Evolutionary conservation across 2,329 filamentous ascomycete genomes (phyloP), one percentile per base, ranked within the genome.

Genomic region (Claviceps capensis): DNA sequence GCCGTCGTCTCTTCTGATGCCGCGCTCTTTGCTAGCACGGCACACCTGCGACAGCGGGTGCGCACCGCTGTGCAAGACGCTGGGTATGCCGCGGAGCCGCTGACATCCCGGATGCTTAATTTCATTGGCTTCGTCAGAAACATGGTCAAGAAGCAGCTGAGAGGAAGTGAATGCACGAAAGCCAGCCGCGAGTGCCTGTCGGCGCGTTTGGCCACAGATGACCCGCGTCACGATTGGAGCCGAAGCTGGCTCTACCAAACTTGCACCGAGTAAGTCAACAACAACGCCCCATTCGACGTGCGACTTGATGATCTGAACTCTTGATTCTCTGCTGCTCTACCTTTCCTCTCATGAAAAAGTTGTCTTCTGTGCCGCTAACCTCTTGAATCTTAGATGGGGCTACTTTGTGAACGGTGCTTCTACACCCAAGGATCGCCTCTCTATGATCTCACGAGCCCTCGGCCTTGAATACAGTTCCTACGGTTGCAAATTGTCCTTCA

Each of bases 331-430:
- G n/a, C 47, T 16, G 37, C 26, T 44, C 42, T 47, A 46, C 9
- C 40, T 26, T 47, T 42, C 9, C 19, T 16, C 11, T 26, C 11
- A 11, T 2, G 40, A 41, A n/a, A 16, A 9, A 16, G 2, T n/a
- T 41, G 8, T 38, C 13, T 36, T 47, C 6, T 2, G 14, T 23
- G 17, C n/a, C 48, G 17, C 50, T 49, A 48, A 53, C 34, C 34
- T 40, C 3, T n/a, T 6, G 6, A 3, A 34, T 0, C 3, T 47
- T 14, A 77, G 80, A 74, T 93, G 86, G 86, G 88, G 87, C 9
- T 93, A 80, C 67, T 79, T 90, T 48, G 78, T 83, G 57, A 88
- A 85, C 0, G 87, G 88, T 47, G 82, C 79, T 4, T 79, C 82
- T 26, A 81, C 82, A 0, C 87, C 87, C 0, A 59, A 69, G 0